Base-by-base conservation (phyloP, 257 asterid species). In the Schizonepeta tenuifolia region DNA sequence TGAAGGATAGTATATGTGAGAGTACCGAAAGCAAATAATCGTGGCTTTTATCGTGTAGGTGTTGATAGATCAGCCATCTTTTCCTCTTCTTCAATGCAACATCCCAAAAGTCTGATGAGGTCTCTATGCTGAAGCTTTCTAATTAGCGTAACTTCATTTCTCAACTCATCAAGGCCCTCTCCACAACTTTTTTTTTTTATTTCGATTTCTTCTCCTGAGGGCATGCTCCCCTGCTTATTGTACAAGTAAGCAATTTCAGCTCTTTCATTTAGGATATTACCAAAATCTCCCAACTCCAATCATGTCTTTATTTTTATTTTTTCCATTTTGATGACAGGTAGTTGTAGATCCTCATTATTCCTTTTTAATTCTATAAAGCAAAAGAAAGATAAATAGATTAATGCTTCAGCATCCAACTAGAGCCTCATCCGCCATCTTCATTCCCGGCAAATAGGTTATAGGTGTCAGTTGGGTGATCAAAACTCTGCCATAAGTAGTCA, bases 221-320 rank as follows among this genome's bases (percentile, higher is more conserved):
- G 24, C 24, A 50, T 50, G 11, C 5, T 50, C 9, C 56, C 56
- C 56, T 50, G 11, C 56, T 50, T 2, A 50, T 17, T 53, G 83
- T 79, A 83, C 83, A 55, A 78, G 78, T n/a, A n/a, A n/a, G n/a
- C n/a, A n/a, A n/a, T n/a, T n/a, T n/a, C n/a, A n/a, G n/a, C n/a
- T n/a, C n/a, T n/a, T n/a, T n/a, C n/a, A n/a, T n/a, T n/a, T n/a
- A n/a, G n/a, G n/a, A n/a, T n/a, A n/a, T n/a, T n/a, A 51, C 87
- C 87, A 38, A 77, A 83, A 9, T 83, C 77, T 21, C n/a, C 78
- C 78, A 54, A 65, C 41, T 28, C 78, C 78, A 15, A 74, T 8
- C n/a, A 66, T 54, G 28, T 83, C n/a, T n/a, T n/a, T n/a, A n/a
- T n/a, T n/a, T n/a, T n/a, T n/a, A n/a, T 83, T 28, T 76, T 62